phyloP scores from a whole-genome alignment of 2,329 filamentous ascomycete species.

The Phoma herbarum region DNA sequence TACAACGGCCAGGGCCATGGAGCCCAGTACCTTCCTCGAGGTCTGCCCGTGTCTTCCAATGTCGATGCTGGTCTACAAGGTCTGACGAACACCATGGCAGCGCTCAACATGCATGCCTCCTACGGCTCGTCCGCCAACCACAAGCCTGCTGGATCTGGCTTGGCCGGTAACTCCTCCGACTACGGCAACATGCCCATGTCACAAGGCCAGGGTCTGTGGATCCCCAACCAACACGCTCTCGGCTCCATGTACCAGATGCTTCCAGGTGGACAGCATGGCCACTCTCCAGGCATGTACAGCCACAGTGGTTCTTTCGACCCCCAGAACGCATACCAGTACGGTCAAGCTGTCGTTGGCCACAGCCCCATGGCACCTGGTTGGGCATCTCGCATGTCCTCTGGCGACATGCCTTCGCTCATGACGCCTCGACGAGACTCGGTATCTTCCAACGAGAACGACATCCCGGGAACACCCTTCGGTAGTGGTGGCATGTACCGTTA shows the following conservation, averaged over 20 bases:
- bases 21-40: constrained; percentile 48
- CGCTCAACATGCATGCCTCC: constrained; percentile 48
- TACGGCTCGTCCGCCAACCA: constrained; percentile 44
- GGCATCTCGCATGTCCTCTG: constrained; percentile 56
- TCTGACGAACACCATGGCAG: constrained; percentile 49
- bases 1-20: constrained; percentile 46
- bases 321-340: constrained; percentile 55
- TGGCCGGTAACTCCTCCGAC: constrained; percentile 47
- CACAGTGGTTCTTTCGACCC: constrained; percentile 56
- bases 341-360: constrained; percentile 55
- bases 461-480: constrained; percentile 58
- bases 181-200: constrained; percentile 45
- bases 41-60: constrained; percentile 45
- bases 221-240: constrained; percentile 49
- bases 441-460: constrained; percentile 62
- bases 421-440: constrained; percentile 62
- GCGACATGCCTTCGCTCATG: constrained; percentile 60
- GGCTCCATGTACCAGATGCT: constrained; percentile 48
- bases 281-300: constrained; percentile 57
- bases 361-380: constrained; percentile 58
- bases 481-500: constrained; percentile 57
- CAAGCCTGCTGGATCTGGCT: constrained; percentile 45
- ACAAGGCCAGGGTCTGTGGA: constrained; percentile 51
- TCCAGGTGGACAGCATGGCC: constrained; percentile 42
- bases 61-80: constrained; percentile 43